phyloP scores from a whole-genome alignment of 1,284 basidiomycete genomes.

The Ganoderma lingzhi region DNA sequence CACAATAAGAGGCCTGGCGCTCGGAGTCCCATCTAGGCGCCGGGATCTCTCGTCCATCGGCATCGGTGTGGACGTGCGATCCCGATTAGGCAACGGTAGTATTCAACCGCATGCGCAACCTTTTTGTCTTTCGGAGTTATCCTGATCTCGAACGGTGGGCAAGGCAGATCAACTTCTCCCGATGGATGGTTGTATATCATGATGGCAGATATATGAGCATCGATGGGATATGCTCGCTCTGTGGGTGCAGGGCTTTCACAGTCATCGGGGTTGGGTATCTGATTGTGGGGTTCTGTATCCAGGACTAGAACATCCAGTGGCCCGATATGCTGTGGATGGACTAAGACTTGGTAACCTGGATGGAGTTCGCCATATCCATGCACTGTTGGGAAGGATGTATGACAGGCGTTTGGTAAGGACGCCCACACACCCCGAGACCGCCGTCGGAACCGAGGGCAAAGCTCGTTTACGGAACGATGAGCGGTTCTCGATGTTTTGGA shows the following conservation, averaged over 20 bases:
- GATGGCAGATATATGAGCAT: not conserved
- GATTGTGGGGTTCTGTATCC: not conserved
- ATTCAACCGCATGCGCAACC: conserved; percentile 15
- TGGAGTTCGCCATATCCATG: not conserved
- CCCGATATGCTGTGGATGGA: not conserved
- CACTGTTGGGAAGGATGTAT: not conserved
- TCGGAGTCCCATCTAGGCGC: not conserved
- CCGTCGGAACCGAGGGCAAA: not conserved
- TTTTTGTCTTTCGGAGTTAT: conserved; percentile 29
- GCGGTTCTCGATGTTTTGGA: conserved; percentile 1
- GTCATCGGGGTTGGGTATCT: not conserved
- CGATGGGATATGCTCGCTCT: conserved; percentile 7
- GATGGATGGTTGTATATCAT: not conserved
- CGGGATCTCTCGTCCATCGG: not conserved
- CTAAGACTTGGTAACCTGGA: not conserved
- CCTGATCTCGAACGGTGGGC: not conserved
- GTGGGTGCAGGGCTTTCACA: conserved; percentile 4
- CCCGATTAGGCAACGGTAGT: conserved; percentile 24
- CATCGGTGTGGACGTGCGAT: conserved; percentile 1
- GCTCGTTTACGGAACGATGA: conserved; percentile 1
- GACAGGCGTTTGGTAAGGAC: not conserved
- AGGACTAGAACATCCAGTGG: not conserved
- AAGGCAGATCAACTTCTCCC: not conserved
- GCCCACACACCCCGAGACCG: not conserved
- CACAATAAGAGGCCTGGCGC: conserved; percentile 22